Evolutionary conservation across 2,329 filamentous ascomycete genomes (phyloP), one percentile per base, ranked within the genome.

Genomic region (Aotearoamyces nothofagi): DNA sequence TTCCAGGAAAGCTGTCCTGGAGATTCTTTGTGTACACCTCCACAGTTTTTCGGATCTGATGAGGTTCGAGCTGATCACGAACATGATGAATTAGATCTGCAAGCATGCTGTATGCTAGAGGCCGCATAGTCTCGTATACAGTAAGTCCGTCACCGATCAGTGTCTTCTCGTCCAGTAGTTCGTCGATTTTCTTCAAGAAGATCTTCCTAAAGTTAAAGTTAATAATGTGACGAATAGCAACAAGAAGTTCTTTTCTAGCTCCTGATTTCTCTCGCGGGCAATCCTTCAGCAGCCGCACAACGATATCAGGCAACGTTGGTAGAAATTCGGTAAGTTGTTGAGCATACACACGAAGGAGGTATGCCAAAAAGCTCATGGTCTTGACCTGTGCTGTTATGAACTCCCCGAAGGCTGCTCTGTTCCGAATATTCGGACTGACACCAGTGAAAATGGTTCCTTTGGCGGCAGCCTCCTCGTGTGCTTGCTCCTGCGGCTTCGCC

Each of bases 311-410:
- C 10, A 99, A 60, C 0, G 73, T 78, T 0, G 75, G 78, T 15
- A 98, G 58, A 43, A 98, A 96, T 42, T 98, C 90, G 8, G 73
- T 71, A 7, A 98, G 60, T 39, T 93, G 80, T 33, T 79, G 77
- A 3, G 84, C 75, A 52, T 94, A 92, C 26, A 92, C 78, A 24
- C 90, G 65, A 9, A 98, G 66, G 1, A 98, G 59, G 47, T 96
- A 98, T 1, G 92, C 92, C 40, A 98, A 53, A 45, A 98, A 98
- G 45, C 86, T 96, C 87, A 98, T 96, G 0, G 87, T 96, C 61
- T 99, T 96, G 10, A 98, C 90, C 52, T 99, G 92, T 1, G 87
- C 84, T 0, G 84, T 96, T 39, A 98, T 92, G 41, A 96, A 92
- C 44, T 98, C 92, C 19, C 87, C 90, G 57, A 96, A 99, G 1